phyloP scores from a whole-genome alignment of 176 grass and related monocot genomes.

The Tillandsia leiboldiana region DNA sequence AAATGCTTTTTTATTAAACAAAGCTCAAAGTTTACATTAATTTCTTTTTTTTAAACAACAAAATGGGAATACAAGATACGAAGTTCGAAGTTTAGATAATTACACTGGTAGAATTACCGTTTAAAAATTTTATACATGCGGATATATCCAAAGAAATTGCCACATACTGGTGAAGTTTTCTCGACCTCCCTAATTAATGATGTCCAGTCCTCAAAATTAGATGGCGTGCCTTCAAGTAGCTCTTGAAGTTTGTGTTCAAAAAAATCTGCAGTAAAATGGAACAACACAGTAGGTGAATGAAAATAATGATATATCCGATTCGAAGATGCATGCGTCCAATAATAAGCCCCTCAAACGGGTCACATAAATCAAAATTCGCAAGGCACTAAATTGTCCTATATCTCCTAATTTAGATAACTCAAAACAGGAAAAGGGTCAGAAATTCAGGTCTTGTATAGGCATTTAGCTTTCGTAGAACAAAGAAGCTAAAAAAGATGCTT shows the following conservation, averaged over 20 bases:
- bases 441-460: too few species aligned
- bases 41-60: not conserved
- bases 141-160: constrained; percentile 17
- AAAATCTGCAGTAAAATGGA: constrained; percentile 32
- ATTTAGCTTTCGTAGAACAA: too few species aligned
- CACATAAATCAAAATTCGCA: too few species aligned
- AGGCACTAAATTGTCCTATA: too few species aligned
- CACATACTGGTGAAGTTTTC: constrained; percentile 47
- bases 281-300: constrained; percentile 9
- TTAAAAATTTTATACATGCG: constrained; percentile 9
- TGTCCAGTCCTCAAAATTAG: constrained; percentile 52
- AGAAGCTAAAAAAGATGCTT: too few species aligned
- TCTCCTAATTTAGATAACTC: too few species aligned
- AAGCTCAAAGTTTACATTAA: not conserved
- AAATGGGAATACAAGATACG: constrained; percentile 15
- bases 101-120: not conserved
- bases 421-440: too few species aligned
- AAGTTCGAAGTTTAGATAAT: not conserved
- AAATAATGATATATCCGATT: constrained; percentile 11
- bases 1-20: too few species aligned
- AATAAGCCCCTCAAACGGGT: not conserved
- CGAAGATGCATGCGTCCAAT: not conserved
- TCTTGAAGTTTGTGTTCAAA: constrained; percentile 33
- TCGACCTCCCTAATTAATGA: constrained; percentile 48
- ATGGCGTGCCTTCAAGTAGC: constrained; percentile 16